A percentile compares a stretch with the other conserved stretches of the same genome.
Evolutionary conservation across 2,329 filamentous ascomycete genomes (phyloP).

Genomic region (Colletotrichum magnum): DNA sequence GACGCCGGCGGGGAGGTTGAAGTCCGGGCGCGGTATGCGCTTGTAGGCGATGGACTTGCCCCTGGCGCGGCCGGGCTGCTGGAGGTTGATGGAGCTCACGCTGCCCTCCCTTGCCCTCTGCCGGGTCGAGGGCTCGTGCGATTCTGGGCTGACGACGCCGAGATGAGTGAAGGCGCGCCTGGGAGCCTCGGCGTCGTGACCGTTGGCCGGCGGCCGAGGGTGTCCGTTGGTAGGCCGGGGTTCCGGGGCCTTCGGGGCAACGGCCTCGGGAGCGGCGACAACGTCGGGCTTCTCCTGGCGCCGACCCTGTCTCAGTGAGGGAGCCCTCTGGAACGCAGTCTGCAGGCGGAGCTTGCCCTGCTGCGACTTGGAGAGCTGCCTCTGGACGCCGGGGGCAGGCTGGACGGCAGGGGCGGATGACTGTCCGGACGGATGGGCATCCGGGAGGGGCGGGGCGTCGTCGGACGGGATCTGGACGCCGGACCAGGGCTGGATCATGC

Average conservation of each 20-base stretch:
- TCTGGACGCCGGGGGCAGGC: constrained; percentile 12
- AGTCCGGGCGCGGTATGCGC: constrained; percentile 33
- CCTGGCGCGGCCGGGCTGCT: background rate
- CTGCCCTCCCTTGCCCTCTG: background rate
- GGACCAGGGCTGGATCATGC: constrained; percentile 5
- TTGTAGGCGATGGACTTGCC: constrained; percentile 25
- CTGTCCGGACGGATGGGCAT: background rate
- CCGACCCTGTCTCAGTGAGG: constrained; percentile 16
- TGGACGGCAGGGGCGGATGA: background rate
- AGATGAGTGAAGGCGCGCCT: background rate
- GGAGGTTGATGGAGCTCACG: background rate
- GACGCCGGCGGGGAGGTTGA: constrained; percentile 28
- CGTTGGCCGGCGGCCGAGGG: background rate
- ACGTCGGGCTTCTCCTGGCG: constrained; percentile 1
- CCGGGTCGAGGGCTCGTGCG: background rate
- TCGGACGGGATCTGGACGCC: too few relatives aligned
- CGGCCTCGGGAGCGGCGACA: constrained; percentile 5
- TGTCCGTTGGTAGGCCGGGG: background rate
- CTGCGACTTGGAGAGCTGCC: constrained; percentile 35
- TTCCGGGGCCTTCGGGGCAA: constrained; percentile 2
- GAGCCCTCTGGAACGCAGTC: constrained; percentile 24
- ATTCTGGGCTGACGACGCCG: background rate
- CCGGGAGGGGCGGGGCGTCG: constrained; percentile 1
- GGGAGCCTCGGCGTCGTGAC: background rate
- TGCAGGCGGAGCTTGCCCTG: constrained; percentile 30